Evolutionary conservation across 2,329 filamentous ascomycete genomes (phyloP), one percentile per base, ranked within the genome.

Genomic region (Grosmannia serpens): DNA sequence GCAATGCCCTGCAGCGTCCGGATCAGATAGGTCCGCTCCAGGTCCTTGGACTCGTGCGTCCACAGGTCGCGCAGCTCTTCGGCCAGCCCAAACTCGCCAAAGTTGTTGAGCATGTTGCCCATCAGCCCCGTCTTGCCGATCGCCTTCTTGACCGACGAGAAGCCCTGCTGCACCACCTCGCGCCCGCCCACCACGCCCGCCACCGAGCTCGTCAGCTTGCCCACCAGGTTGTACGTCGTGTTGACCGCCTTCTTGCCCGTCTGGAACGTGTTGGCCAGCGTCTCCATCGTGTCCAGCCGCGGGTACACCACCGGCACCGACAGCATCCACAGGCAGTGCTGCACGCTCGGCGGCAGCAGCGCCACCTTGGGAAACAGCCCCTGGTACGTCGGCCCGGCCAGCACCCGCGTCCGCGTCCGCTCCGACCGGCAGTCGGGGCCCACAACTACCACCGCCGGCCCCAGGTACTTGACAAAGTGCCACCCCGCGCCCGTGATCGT

Each of bases 401-500:
- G 87, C 58, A 99, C 94, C 66, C 95, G 90, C 61, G 86, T 85
- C 61, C 90, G 89, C 57, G 88, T 96, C 56, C 94, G 80, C 73
- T 99, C 94, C 6, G 91, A 96, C 56, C 94, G 85, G 65, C 91
- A 92, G 70, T 99, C 94, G 2, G 89, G 87, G 0, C 92, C 94
- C 55, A 96, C 86, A 0, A 95, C 87, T 0, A 90, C 91, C 15
- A 99, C 86, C 5, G 89, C 89, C 0, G 94, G 94, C 0, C 94
- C 94, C 7, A 99, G 82, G 66, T 88, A 96, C 73, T 99, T 99
- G 73, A 99, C 84, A 71, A 97, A 99, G 71, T 99, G 94, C 94
- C 94, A 99, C 9, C 94, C 94, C 24, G 88, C 88, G n/a, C 94
- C 92, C 0, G 94, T 97, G 58, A 99, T 87, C 1, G 92, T 97